Conservation (phyloP, 2,329 filamentous ascomycete species). For the Cordyceps tenuipes region DNA sequence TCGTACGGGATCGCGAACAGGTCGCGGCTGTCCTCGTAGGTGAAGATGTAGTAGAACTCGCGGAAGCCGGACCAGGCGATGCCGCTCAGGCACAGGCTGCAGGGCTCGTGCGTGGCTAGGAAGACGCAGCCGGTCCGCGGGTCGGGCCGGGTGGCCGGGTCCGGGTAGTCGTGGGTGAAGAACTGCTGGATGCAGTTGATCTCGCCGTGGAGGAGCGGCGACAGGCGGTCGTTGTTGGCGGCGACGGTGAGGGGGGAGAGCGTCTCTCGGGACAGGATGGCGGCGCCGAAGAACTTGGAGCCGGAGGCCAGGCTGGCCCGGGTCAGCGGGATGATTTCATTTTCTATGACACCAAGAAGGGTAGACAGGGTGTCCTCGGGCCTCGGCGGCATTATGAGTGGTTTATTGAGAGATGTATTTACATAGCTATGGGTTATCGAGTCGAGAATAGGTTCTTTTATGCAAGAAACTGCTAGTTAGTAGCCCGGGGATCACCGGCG, state of each 20-base stretch:
- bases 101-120: constrained; percentile 51
- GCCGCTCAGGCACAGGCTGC: constrained; percentile 48
- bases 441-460: background rate
- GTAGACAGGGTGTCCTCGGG: constrained; percentile 26
- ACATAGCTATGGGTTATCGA: background rate
- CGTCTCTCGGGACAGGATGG: constrained; percentile 36
- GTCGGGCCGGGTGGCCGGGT: constrained; percentile 29
- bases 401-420: constrained; percentile 9
- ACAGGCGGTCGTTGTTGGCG: constrained; percentile 47
- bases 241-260: constrained; percentile 39
- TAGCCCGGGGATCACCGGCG: constrained; percentile 4
- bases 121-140: constrained; percentile 43
- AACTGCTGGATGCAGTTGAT: constrained; percentile 54
- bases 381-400: constrained; percentile 14
- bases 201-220: constrained; percentile 50
- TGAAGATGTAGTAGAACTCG: constrained; percentile 50
- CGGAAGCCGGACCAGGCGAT: constrained; percentile 51
- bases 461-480: background rate
- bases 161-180: constrained; percentile 32
- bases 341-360: constrained; percentile 35
- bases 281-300: constrained; percentile 49
- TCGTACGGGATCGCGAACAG: constrained; percentile 49
- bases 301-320: constrained; percentile 39
- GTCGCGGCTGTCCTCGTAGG: constrained; percentile 49
- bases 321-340: constrained; percentile 43